Percentiles rank a stretch among this genome's conserved stretches.
Conservation (phyloP, 768 basidiomycete genomes). For the Fomitopsis serialis region DNA sequence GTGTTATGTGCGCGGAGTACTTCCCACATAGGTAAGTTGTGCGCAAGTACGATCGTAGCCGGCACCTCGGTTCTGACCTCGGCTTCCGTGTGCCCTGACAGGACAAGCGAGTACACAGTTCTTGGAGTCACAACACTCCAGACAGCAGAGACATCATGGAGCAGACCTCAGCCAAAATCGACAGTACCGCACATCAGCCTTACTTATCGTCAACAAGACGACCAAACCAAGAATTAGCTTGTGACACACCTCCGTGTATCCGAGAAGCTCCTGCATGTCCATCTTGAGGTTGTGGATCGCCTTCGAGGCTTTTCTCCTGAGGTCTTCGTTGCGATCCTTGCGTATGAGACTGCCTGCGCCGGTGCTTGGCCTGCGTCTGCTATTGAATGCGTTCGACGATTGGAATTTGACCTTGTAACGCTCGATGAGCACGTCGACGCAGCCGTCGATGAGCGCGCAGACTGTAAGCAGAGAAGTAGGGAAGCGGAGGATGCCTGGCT, state of each 20-base stretch:
- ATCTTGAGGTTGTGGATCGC: constrained; percentile 4
- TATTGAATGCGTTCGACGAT: neutral
- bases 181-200: neutral
- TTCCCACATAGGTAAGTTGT: no score
- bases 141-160: neutral
- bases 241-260: constrained; percentile 12
- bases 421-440: constrained; percentile 33
- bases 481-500: constrained; percentile 47
- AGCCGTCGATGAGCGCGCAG: constrained; percentile 42
- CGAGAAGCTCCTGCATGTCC: constrained; percentile 18
- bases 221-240: no score
- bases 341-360: neutral
- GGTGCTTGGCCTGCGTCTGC: neutral
- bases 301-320: constrained; percentile 12
- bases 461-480: constrained; percentile 50
- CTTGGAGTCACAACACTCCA: no score
- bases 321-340: neutral
- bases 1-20: no score
- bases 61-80: no score
- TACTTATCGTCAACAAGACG: neutral
- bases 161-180: neutral
- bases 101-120: no score
- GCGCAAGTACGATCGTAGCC: no score
- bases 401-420: constrained; percentile 21
- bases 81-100: no score